Conservation (phyloP, 106 monocot species). For the Phalaenopsis equestris region DNA sequence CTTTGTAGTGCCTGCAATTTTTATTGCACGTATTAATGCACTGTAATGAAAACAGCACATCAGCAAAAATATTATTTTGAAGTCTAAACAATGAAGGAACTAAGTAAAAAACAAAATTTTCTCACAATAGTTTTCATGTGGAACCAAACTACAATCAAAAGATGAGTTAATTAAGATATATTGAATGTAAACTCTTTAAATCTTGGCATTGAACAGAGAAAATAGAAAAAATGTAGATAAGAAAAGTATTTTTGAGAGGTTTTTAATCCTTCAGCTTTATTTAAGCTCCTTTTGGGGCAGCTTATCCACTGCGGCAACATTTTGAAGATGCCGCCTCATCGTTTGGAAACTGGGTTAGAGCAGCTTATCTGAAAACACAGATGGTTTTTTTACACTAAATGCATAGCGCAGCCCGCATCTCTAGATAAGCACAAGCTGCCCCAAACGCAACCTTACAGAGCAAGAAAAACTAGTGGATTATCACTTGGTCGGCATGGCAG, state of each 20-base stretch:
- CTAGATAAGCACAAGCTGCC: no score
- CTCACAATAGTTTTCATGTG: background rate
- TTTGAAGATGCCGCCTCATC: no score
- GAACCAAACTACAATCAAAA: background rate
- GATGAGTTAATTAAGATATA: background rate
- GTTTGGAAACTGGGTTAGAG: no score
- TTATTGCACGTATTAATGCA: background rate
- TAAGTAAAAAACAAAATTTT: background rate
- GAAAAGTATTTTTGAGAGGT: background rate
- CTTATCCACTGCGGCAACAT: no score
- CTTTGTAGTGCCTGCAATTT: slow-evolving; percentile 71
- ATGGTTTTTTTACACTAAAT: no score
- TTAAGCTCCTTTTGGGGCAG: background rate
- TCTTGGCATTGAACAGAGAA: background rate
- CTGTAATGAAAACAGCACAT: background rate
- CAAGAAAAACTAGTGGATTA: background rate
- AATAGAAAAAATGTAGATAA: background rate
- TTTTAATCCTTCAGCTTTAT: background rate
- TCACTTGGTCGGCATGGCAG: background rate
- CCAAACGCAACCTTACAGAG: background rate
- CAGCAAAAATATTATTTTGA: background rate
- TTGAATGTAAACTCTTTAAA: background rate
- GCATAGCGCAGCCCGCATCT: no score
- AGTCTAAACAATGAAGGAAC: background rate
- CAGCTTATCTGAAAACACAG: no score